Conservation (phyloP, 1,139 yeast species). For the Saccharomycopsis hybrid region DNA sequence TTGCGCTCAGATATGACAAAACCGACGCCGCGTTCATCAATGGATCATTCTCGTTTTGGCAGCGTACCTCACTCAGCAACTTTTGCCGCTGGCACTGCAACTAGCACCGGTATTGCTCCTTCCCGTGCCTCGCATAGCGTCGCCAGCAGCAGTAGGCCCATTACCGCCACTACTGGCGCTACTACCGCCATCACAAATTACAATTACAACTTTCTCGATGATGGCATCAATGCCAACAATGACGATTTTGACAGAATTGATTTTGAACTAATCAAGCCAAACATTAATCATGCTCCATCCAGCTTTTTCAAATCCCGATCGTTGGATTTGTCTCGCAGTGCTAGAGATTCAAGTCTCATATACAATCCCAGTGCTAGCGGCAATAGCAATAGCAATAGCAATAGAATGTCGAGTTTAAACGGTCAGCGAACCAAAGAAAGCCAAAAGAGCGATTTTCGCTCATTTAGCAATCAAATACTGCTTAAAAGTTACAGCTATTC, state of each 20-base stretch:
- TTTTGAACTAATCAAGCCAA: conserved; percentile 9
- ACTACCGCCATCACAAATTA: background rate
- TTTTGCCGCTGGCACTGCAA: background rate
- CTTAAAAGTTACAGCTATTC: background rate
- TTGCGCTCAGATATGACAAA: conserved; percentile 18
- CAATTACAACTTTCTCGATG: background rate
- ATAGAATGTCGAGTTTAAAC: background rate
- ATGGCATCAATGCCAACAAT: background rate
- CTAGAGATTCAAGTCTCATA: background rate
- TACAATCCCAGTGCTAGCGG: background rate
- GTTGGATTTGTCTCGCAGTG: background rate
- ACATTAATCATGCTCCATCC: background rate
- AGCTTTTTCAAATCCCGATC: background rate
- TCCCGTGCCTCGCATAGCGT: background rate
- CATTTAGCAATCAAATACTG: conserved; percentile 11
- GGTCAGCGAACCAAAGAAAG: background rate
- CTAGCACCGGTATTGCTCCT: background rate
- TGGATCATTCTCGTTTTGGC: conserved; percentile 7
- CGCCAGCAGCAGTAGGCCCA: background rate
- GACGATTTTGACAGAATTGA: conserved; percentile 10
- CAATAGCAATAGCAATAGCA: background rate
- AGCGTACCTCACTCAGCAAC: background rate
- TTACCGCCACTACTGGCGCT: background rate
- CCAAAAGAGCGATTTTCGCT: conserved; percentile 9
- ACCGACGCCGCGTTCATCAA: conserved; percentile 19